Evolutionary conservation across 768 basidiomycete genomes (phyloP).

Genomic region (Amanita molliuscula): DNA sequence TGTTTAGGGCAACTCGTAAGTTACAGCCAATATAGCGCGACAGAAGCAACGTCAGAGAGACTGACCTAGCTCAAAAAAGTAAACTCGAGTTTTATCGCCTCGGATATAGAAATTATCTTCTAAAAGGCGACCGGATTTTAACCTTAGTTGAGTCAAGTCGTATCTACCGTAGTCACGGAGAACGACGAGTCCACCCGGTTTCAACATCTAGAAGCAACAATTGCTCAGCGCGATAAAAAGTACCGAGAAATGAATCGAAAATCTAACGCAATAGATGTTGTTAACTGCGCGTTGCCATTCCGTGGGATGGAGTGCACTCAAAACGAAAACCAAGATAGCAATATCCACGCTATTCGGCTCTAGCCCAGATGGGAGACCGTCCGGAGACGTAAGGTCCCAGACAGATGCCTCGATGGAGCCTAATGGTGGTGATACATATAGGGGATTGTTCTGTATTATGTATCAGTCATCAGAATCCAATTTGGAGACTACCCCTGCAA

Average conservation of each 20-base stretch:
- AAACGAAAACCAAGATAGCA: constrained; percentile 84
- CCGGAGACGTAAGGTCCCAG: constrained; percentile 78
- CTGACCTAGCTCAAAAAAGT: constrained; percentile 87
- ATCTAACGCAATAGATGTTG: constrained; percentile 65
- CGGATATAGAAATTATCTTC: constrained; percentile 94
- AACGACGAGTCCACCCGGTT: constrained; percentile 76
- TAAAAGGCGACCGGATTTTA: constrained; percentile 79
- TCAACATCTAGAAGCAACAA: constrained; percentile 54
- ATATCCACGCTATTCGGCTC: constrained; percentile 72
- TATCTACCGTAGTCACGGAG: constrained; percentile 93
- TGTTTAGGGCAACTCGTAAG: not conserved
- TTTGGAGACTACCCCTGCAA: constrained; percentile 9
- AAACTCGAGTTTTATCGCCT: constrained; percentile 95
- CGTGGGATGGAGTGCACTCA: constrained; percentile 85
- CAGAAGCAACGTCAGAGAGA: not conserved
- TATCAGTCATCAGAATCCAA: constrained; percentile 3
- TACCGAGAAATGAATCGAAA: not conserved
- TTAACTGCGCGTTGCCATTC: constrained; percentile 82
- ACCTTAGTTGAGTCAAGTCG: constrained; percentile 90
- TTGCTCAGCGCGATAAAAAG: not conserved
- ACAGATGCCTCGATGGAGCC: constrained; percentile 73
- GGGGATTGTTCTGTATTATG: constrained; percentile 47
- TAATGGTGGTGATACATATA: constrained; percentile 55
- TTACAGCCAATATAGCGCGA: not conserved
- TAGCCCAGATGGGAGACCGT: constrained; percentile 52